Percentiles rank a stretch among this genome's conserved stretches.
Conservation (phyloP, 495 filamentous ascomycete species). For the Aspergillus olivimuriae region DNA sequence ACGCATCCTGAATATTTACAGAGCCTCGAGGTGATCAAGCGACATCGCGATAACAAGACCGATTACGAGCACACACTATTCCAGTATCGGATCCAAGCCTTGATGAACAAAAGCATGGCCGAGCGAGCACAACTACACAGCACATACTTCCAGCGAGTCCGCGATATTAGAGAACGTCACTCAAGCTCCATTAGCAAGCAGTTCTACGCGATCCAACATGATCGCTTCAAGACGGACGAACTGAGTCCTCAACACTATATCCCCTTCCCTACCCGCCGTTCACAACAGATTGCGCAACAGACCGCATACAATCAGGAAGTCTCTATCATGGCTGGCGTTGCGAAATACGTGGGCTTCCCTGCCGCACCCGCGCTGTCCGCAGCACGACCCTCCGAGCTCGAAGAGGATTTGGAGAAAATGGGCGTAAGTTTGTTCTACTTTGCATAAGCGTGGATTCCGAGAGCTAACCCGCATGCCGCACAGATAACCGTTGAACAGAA, state of each 20-base stretch:
- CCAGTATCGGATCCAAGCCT: constrained; percentile 62
- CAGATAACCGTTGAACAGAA: constrained; percentile 38
- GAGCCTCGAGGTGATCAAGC: constrained; percentile 77
- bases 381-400: constrained; percentile 64
- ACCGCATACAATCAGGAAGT: constrained; percentile 90
- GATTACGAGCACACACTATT: constrained; percentile 64
- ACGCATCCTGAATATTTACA: constrained; percentile 85
- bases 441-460: neutral
- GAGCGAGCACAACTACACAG: constrained; percentile 76
- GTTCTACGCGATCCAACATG: constrained; percentile 87
- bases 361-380: constrained; percentile 78
- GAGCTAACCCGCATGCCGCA: constrained; percentile 8
- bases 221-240: constrained; percentile 75
- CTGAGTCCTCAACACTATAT: constrained; percentile 74
- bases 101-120: constrained; percentile 67
- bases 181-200: constrained; percentile 74
- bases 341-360: constrained; percentile 92
- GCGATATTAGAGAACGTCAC: constrained; percentile 74
- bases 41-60: constrained; percentile 71
- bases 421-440: constrained; percentile 55
- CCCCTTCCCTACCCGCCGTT: constrained; percentile 61
- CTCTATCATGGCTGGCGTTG: constrained; percentile 79
- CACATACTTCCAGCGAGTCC: constrained; percentile 77
- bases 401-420: constrained; percentile 85
- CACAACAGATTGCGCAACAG: constrained; percentile 70